Evolutionary conservation across 495 filamentous ascomycete species (phyloP).

Genomic region (Hypoxylon trugodes): DNA sequence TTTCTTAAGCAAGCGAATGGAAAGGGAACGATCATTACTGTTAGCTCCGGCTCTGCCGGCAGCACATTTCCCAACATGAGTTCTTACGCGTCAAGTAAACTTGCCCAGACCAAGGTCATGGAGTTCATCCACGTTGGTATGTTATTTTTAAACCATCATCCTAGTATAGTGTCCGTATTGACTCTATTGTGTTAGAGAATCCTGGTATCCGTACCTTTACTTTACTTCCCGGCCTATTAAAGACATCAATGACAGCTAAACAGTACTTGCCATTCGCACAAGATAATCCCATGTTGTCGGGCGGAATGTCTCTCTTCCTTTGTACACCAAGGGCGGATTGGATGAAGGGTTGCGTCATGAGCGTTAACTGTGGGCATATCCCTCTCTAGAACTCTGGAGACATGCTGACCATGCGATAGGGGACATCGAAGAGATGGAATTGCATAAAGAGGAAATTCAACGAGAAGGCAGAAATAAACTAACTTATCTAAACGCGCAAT

Average conservation of each 20-base stretch:
- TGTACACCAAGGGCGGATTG: slow-evolving; percentile 47
- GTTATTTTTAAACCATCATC: not conserved
- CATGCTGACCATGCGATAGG: slow-evolving; percentile 4
- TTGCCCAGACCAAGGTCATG: slow-evolving; percentile 46
- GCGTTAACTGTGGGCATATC: slow-evolving; percentile 43
- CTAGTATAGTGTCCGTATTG: not conserved
- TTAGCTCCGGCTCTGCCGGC: slow-evolving; percentile 40
- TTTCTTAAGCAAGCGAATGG: slow-evolving; percentile 46
- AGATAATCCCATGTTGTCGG: slow-evolving; percentile 50
- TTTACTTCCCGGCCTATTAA: slow-evolving; percentile 52
- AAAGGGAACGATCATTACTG: slow-evolving; percentile 35
- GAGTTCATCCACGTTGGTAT: slow-evolving; percentile 44
- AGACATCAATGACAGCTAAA: slow-evolving; percentile 40
- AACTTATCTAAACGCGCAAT: slow-evolving; percentile 25
- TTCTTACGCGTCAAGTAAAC: slow-evolving; percentile 49
- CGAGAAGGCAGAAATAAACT: slow-evolving; percentile 42
- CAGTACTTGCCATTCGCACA: slow-evolving; percentile 43
- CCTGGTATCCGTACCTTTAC: slow-evolving; percentile 46
- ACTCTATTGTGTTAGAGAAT: not conserved
- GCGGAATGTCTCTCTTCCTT: slow-evolving; percentile 51
- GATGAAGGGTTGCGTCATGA: slow-evolving; percentile 46
- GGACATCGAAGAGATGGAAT: slow-evolving; percentile 54
- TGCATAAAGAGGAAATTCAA: slow-evolving; percentile 49
- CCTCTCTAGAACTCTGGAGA: not conserved
- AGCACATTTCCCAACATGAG: slow-evolving; percentile 43